Conservation (phyloP, 2,329 filamentous ascomycete genomes). For the Xylaria arbuscula region DNA sequence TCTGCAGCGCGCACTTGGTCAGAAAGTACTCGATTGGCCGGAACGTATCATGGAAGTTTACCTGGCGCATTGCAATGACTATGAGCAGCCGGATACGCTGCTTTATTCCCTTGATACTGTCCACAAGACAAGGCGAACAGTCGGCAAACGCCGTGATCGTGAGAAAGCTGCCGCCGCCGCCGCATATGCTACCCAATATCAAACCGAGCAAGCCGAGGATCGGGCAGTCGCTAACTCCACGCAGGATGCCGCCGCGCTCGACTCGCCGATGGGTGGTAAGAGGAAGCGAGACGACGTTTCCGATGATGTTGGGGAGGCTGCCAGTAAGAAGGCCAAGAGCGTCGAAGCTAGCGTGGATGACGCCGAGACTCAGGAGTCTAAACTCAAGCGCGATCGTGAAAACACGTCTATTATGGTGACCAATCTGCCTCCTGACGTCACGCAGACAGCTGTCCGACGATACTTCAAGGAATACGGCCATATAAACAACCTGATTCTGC, state of each 20-base stretch:
- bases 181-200: conserved; percentile 58
- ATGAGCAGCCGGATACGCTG: conserved; percentile 81
- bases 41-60: conserved; percentile 81
- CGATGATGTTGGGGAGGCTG: conserved; percentile 61
- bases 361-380: conserved; percentile 51
- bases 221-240: conserved; percentile 48
- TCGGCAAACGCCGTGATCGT: conserved; percentile 71
- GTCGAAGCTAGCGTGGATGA: conserved; percentile 51
- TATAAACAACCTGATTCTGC: conserved; percentile 79
- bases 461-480: conserved; percentile 93
- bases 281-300: conserved; percentile 76
- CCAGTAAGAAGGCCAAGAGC: conserved; percentile 74
- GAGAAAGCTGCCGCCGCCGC: conserved; percentile 72
- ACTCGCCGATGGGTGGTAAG: conserved; percentile 65
- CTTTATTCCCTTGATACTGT: conserved; percentile 79
- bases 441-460: conserved; percentile 79
- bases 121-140: conserved; percentile 72
- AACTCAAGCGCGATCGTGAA: conserved; percentile 84
- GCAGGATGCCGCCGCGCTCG: conserved; percentile 45
- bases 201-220: conserved; percentile 51
- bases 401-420: conserved; percentile 86
- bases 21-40: conserved; percentile 76
- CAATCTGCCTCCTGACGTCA: conserved; percentile 76
- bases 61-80: conserved; percentile 85
- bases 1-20: conserved; percentile 74